Percentiles rank a stretch among this genome's conserved stretches.
These are phyloP conservation scores for Debaryomyces castellii DNA, from an alignment of 805 yeast genomes.

Conservation along the genomic window DNA sequence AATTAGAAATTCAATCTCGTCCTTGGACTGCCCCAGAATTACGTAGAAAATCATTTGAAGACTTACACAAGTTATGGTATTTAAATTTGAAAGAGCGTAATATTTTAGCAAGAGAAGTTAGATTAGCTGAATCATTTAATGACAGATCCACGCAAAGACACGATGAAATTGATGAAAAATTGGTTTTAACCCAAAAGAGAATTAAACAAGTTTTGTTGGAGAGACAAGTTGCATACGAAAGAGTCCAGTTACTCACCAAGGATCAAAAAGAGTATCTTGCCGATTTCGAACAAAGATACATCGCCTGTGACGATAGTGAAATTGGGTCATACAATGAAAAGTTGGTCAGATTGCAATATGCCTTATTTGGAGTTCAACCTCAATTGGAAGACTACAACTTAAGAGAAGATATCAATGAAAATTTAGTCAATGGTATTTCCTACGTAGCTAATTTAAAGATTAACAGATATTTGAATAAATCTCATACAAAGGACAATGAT, in stretches of 20 bases:
- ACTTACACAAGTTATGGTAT: slow-evolving; percentile 90
- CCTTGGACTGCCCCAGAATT: slow-evolving; percentile 88
- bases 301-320: slow-evolving; percentile 54
- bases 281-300: slow-evolving; percentile 59
- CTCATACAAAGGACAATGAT: slow-evolving; percentile 14
- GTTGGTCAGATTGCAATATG: slow-evolving; percentile 75
- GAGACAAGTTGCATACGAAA: slow-evolving; percentile 68
- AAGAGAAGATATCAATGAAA: slow-evolving; percentile 48
- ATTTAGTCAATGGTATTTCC: slow-evolving; percentile 63
- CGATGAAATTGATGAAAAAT: slow-evolving; percentile 39
- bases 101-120: slow-evolving; percentile 69
- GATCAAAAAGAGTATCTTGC: slow-evolving; percentile 49
- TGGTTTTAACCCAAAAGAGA: slow-evolving; percentile 42
- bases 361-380: slow-evolving; percentile 82
- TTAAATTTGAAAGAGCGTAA: slow-evolving; percentile 82
- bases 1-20: slow-evolving; percentile 55
- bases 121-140: slow-evolving; percentile 44
- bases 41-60: slow-evolving; percentile 88
- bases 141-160: slow-evolving; percentile 27
- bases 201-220: slow-evolving; percentile 87
- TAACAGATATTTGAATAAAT: slow-evolving; percentile 30
- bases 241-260: slow-evolving; percentile 50
- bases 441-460: slow-evolving; percentile 69
- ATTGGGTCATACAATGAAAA: slow-evolving; percentile 59
- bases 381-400: slow-evolving; percentile 56